phyloP scores from a whole-genome alignment of 306 rosid genomes.

The Quercus dentata region DNA sequence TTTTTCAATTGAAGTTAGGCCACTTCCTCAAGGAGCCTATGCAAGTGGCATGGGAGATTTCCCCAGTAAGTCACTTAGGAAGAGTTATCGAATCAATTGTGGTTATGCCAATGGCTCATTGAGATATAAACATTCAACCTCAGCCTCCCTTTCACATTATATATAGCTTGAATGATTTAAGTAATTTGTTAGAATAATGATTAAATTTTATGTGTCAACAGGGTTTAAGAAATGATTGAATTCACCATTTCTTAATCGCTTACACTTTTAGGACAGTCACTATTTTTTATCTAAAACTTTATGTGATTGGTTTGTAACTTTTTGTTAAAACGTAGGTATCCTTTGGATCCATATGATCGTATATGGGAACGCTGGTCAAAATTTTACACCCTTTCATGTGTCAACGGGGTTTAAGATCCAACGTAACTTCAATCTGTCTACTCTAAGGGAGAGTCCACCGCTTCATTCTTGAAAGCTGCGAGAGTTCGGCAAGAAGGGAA shows the following conservation, averaged over 20 bases:
- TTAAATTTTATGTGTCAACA: too few relatives aligned
- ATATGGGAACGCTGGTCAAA: constrained; percentile 67
- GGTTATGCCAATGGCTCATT: constrained; percentile 61
- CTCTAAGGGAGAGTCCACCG: constrained; percentile 58
- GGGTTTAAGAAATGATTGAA: too few relatives aligned
- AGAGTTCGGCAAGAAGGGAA: constrained; percentile 60
- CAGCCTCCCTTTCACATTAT: background rate
- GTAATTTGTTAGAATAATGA: background rate
- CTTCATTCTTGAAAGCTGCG: constrained; percentile 64
- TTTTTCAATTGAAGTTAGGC: constrained; percentile 73
- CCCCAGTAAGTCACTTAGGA: constrained; percentile 54
- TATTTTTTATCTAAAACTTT: background rate
- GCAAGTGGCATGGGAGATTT: constrained; percentile 49
- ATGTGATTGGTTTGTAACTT: background rate
- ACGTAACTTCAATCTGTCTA: constrained; percentile 38
- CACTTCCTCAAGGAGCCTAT: constrained; percentile 80
- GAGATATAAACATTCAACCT: constrained; percentile 36
- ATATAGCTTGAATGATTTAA: background rate
- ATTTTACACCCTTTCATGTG: constrained; percentile 63
- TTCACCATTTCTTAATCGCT: background rate
- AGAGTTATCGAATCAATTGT: constrained; percentile 70
- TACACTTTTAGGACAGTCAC: background rate
- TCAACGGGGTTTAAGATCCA: constrained; percentile 54
- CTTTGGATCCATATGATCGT: constrained; percentile 73
- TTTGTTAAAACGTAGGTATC: constrained; percentile 58